A percentile compares a stretch with the other conserved stretches of the same genome.
These are phyloP conservation scores for Eimeria acervulina DNA, from an alignment of 169 alveolate genomes.

Conservation along the genomic window DNA sequence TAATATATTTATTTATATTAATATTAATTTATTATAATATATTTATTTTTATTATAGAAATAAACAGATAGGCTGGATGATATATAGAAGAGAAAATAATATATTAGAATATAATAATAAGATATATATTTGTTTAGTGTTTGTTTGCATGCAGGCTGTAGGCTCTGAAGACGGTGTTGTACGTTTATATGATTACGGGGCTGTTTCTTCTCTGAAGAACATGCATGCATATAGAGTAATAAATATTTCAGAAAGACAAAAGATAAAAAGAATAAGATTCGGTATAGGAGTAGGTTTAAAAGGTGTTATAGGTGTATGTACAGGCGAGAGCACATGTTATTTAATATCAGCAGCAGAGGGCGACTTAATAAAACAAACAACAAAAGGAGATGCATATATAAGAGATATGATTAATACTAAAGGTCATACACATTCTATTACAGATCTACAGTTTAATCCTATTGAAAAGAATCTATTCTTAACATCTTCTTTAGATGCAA, in stretches of 20 bases:
- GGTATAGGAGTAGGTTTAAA: neutral
- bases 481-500: constrained; percentile 75
- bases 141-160: neutral
- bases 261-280: neutral
- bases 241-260: neutral
- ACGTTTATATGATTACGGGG: constrained; percentile 43
- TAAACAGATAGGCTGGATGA: too few relatives aligned
- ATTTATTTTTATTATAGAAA: too few relatives aligned
- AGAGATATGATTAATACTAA: constrained; percentile 76
- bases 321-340: constrained; percentile 35
- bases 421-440: constrained; percentile 84
- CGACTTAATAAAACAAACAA: constrained; percentile 49
- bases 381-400: constrained; percentile 67
- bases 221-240: constrained; percentile 4
- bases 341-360: neutral
- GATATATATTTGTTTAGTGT: too few relatives aligned
- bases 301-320: constrained; percentile 58
- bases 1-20: too few relatives aligned
- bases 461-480: neutral
- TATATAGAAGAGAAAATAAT: too few relatives aligned
- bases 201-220: neutral
- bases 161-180: constrained; percentile 61
- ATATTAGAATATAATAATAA: too few relatives aligned
- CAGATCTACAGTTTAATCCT: constrained; percentile 78
- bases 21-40: too few relatives aligned